phyloP scores from a whole-genome alignment of 2,329 filamentous ascomycete genomes.

The Chaetomiaceae sp. region DNA sequence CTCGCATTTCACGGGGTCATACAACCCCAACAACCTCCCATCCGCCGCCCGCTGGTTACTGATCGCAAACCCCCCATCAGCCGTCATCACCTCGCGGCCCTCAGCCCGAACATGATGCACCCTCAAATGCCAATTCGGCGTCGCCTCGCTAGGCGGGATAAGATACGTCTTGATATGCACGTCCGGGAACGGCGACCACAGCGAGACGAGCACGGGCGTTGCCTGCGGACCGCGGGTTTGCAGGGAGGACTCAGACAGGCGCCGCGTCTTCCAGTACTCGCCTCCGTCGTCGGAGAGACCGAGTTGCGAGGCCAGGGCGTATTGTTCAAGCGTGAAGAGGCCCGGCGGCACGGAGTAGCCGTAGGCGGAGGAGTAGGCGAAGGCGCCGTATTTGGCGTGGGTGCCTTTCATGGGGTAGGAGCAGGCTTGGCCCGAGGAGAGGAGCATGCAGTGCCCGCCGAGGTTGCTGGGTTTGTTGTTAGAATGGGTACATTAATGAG shows the following conservation, averaged over 20 bases:
- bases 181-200: constrained; percentile 67
- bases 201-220: constrained; percentile 61
- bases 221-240: constrained; percentile 50
- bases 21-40: constrained; percentile 48
- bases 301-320: constrained; percentile 69
- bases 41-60: constrained; percentile 47
- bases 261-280: constrained; percentile 74
- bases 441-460: constrained; percentile 71
- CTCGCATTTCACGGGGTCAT: constrained; percentile 43
- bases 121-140: constrained; percentile 66
- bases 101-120: constrained; percentile 58
- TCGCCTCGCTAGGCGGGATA: constrained; percentile 52
- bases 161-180: constrained; percentile 63
- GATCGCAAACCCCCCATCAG: constrained; percentile 72
- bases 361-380: constrained; percentile 73
- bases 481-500: background rate
- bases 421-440: constrained; percentile 74
- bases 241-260: constrained; percentile 60
- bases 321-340: constrained; percentile 70
- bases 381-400: constrained; percentile 76
- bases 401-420: constrained; percentile 78
- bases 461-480: constrained; percentile 45
- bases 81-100: constrained; percentile 61
- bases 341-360: constrained; percentile 75
- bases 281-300: constrained; percentile 73